phyloP scores from a whole-genome alignment of 345 rosid species.

The Euphorbia tirucalli region DNA sequence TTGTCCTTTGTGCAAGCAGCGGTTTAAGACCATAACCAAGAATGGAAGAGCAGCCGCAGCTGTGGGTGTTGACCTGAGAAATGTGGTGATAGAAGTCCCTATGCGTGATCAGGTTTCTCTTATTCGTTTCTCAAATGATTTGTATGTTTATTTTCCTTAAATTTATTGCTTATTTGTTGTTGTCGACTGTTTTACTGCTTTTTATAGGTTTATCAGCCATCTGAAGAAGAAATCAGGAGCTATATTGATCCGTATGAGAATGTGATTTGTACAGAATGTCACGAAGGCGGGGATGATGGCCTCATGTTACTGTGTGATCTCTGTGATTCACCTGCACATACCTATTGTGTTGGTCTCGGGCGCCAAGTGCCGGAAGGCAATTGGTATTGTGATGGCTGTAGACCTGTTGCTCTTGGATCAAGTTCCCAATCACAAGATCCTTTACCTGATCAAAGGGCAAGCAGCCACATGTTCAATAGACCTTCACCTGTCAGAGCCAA shows the following conservation, averaged over 20 bases:
- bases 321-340: constrained; percentile 99
- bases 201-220: constrained; percentile 87
- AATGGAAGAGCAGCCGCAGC: constrained; percentile 64
- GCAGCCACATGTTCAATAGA: constrained; percentile 43
- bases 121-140: constrained; percentile 9
- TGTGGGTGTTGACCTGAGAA: constrained; percentile 75
- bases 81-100: constrained; percentile 65
- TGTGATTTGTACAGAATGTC: constrained; percentile 89
- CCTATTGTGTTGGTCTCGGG: constrained; percentile 95
- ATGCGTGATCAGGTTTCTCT: constrained; percentile 87
- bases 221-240: constrained; percentile 96
- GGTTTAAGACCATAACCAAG: constrained; percentile 80
- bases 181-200: constrained; percentile 19
- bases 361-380: constrained; percentile 94
- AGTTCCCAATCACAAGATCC: constrained; percentile 53
- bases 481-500: constrained; percentile 42
- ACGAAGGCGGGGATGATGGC: constrained; percentile 94
- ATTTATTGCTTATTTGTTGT: constrained; percentile 2
- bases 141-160: neutral
- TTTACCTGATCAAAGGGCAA: constrained; percentile 51
- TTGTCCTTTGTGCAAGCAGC: constrained; percentile 93
- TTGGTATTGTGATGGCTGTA: constrained; percentile 98
- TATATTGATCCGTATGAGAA: constrained; percentile 92
- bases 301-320: constrained; percentile 95
- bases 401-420: constrained; percentile 74